Conservation (phyloP, 805 yeast genomes). For the Starmerella geochares region DNA sequence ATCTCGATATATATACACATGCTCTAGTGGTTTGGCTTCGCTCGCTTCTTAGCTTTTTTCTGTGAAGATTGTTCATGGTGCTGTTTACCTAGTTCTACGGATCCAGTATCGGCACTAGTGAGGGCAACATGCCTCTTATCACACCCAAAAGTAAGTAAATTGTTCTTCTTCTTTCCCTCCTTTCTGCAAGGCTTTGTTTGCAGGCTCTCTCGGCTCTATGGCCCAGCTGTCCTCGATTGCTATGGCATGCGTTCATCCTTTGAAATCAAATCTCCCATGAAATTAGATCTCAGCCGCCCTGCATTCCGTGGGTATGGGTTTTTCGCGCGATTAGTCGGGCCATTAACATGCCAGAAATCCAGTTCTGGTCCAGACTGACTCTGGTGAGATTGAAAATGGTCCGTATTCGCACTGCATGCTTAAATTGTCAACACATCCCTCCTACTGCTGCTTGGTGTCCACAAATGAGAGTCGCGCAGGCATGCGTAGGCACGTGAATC, state of each 20-base stretch:
- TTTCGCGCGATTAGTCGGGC: too few relatives aligned
- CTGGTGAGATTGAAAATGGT: too few relatives aligned
- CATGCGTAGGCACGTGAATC: neutral
- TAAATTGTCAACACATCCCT: neutral
- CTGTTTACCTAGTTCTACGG: neutral
- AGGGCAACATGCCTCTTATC: neutral
- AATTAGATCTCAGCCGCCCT: constrained; percentile 1
- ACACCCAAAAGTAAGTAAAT: neutral
- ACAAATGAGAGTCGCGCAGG: neutral
- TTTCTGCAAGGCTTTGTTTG: neutral
- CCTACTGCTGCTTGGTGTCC: neutral
- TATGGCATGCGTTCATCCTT: neutral
- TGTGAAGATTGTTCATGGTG: neutral
- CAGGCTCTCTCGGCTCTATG: neutral
- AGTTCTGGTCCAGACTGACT: too few relatives aligned
- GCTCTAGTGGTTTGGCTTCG: too few relatives aligned
- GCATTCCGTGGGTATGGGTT: constrained; percentile 7
- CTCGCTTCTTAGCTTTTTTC: too few relatives aligned
- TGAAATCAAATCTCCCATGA: neutral
- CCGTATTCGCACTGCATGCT: too few relatives aligned
- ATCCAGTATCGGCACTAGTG: neutral
- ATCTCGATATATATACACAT: neutral
- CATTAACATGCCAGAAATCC: too few relatives aligned
- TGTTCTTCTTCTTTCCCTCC: neutral
- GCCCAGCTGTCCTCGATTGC: neutral